These are phyloP conservation scores for Zymoseptoria passerinii DNA, from an alignment of 2,329 filamentous ascomycete genomes.

Conservation along the genomic window DNA sequence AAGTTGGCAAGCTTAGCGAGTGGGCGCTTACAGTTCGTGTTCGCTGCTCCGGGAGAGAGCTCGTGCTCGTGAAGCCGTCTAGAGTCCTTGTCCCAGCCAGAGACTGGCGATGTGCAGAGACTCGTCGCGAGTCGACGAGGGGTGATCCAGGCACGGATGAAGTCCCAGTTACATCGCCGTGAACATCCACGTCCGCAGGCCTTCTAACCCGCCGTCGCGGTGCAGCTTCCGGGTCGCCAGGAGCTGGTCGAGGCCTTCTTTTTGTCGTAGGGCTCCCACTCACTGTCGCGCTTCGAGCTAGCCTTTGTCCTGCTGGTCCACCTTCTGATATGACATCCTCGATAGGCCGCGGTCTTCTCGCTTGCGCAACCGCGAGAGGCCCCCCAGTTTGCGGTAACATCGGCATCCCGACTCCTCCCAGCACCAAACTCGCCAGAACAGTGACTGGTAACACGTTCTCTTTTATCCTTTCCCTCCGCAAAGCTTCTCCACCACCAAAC, in stretches of 20 bases:
- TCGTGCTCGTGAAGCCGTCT: slow-evolving; percentile 26
- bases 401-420: slow-evolving; percentile 67
- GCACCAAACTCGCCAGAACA: slow-evolving; percentile 69
- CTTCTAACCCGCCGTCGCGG: slow-evolving; percentile 28
- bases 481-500: slow-evolving; percentile 64
- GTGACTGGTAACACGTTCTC: slow-evolving; percentile 75
- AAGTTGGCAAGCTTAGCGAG: slow-evolving; percentile 23
- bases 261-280: slow-evolving; percentile 37
- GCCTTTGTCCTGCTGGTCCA: slow-evolving; percentile 46
- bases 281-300: slow-evolving; percentile 63
- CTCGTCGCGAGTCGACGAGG: slow-evolving; percentile 4
- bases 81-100: slow-evolving; percentile 24
- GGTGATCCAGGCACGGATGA: slow-evolving; percentile 4
- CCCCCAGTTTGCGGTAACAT: slow-evolving; percentile 70
- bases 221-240: slow-evolving; percentile 21
- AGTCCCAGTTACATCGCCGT: slow-evolving; percentile 9
- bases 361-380: slow-evolving; percentile 72
- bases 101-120: slow-evolving; percentile 20
- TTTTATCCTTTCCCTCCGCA: slow-evolving; percentile 64
- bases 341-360: slow-evolving; percentile 61
- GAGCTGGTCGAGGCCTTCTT: slow-evolving; percentile 35
- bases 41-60: slow-evolving; percentile 28
- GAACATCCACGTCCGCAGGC: slow-evolving; percentile 23
- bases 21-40: slow-evolving; percentile 14
- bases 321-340: slow-evolving; percentile 55